These are phyloP conservation scores for Papiliotrema nemorosa DNA, from an alignment of 1,284 basidiomycete species.

Conservation along the genomic window DNA sequence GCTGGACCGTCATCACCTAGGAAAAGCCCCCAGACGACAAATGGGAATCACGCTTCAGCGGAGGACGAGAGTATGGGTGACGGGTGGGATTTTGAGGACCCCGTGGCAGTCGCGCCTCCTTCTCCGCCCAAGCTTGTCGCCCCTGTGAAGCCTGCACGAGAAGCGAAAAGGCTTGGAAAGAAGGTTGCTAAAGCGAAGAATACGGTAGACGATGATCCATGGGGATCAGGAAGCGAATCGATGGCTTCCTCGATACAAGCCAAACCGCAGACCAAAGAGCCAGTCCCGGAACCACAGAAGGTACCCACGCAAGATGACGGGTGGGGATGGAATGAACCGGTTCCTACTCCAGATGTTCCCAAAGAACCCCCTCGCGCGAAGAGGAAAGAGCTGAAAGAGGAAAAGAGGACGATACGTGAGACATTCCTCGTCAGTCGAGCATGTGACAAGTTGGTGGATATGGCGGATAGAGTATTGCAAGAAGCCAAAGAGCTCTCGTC, in stretches of 20 bases:
- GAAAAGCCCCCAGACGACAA: slow-evolving; percentile 5
- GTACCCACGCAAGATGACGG: background rate
- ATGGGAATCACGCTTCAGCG: background rate
- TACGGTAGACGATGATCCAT: slow-evolving; percentile 18
- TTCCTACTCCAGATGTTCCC: background rate
- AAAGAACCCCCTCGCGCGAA: background rate
- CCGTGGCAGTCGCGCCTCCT: slow-evolving; percentile 1
- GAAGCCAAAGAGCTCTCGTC: slow-evolving; percentile 22
- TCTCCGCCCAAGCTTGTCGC: slow-evolving; percentile 8
- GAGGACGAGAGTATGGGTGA: slow-evolving; percentile 26
- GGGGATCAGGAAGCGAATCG: slow-evolving; percentile 13
- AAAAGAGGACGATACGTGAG: slow-evolving; percentile 30
- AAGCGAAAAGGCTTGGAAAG: slow-evolving; percentile 35
- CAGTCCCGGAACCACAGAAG: background rate
- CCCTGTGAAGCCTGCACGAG: slow-evolving; percentile 24
- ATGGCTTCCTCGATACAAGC: background rate
- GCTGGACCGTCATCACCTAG: slow-evolving; percentile 25
- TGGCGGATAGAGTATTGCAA: slow-evolving; percentile 54
- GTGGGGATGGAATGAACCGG: slow-evolving; percentile 12
- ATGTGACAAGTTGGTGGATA: slow-evolving; percentile 55
- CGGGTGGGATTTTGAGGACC: slow-evolving; percentile 49
- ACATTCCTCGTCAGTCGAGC: slow-evolving; percentile 40
- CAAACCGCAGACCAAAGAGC: background rate
- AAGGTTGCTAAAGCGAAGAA: slow-evolving; percentile 25
- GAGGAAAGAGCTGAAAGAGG: slow-evolving; percentile 20